Evolutionary conservation across 1,139 yeast species (phyloP), one percentile per base, ranked within the genome.

Genomic region (Suhomyces coccinellae): DNA sequence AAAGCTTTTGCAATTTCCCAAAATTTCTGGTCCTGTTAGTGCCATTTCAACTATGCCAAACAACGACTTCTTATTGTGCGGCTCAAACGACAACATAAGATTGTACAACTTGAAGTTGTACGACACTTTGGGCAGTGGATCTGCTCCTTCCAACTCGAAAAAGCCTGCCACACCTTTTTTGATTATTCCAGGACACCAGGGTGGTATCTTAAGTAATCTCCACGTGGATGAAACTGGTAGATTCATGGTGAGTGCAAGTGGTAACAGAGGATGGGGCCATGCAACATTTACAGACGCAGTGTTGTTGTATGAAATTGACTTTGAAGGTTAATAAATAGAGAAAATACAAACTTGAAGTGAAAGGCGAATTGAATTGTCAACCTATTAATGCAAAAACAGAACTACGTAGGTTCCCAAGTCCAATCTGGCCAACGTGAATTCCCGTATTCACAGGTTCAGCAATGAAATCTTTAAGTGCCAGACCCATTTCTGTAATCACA

Each of bases 211-310:
- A 41, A 72, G 80, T 50, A 78, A 82, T 41, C 69, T 87, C 52
- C 73, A 79, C 51, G 85, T 91, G 29, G 98, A 91, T 61, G 93
- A 90, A 34, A 86, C 93, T 1, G 90, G 95, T 38, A 71, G 93
- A 53, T 93, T 87, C 62, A 75, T 93, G 83, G 80, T 91, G 12
- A 85, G 96, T 59, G 85, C 98, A 1, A 87, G 96, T 64, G 99
- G 99, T 7, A 88, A 87, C 54, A 78, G 98, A 58, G 99, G 99
- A 4, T 91, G 97, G 97, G 79, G 79, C 0, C 93, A 86, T 57
- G 87, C 96, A 3, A 68, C 73, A 29, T 79, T 83, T 34, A 86
- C 95, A 0, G 99, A 93, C 51, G 79, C 84, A 26, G 87, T 87
- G 7, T 75, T 90, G 56, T 74, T 90, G 34, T 91, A 90, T 62